A percentile compares a stretch with the other conserved stretches of the same genome.
These are phyloP conservation scores for Cadophora sp. DNA, from an alignment of 2,329 filamentous ascomycete species.

Conservation along the genomic window DNA sequence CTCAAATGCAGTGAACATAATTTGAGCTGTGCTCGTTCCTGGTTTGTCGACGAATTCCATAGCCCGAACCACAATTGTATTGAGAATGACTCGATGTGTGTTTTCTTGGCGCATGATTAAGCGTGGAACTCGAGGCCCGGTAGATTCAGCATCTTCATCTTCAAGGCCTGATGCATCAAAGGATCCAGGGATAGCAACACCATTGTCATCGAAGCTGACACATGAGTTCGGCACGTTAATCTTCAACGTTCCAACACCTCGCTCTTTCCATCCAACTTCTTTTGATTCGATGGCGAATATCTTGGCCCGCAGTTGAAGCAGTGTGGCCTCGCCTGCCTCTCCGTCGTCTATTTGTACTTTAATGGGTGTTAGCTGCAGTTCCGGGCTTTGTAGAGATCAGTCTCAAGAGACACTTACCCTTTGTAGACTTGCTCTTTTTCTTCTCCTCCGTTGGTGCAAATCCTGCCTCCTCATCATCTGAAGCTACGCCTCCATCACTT, in stretches of 20 bases:
- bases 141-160: conserved; percentile 45
- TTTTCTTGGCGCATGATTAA: conserved; percentile 93
- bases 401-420: conserved; percentile 60
- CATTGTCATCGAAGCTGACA: conserved; percentile 61
- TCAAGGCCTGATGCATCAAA: conserved; percentile 64
- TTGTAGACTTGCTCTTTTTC: conserved; percentile 70
- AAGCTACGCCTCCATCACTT: conserved; percentile 50
- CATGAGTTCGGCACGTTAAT: conserved; percentile 74
- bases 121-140: conserved; percentile 60
- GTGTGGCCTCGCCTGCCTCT: conserved; percentile 80
- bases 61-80: conserved; percentile 78
- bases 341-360: conserved; percentile 80
- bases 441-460: conserved; percentile 63
- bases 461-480: conserved; percentile 55
- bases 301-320: conserved; percentile 80
- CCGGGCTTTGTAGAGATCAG: background rate
- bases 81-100: conserved; percentile 84
- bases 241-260: conserved; percentile 83
- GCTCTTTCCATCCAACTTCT: conserved; percentile 81
- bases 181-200: conserved; percentile 55
- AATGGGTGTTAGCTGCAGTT: conserved; percentile 32
- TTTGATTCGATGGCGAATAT: conserved; percentile 77
- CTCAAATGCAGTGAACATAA: conserved; percentile 69
- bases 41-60: conserved; percentile 83
- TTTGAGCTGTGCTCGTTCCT: conserved; percentile 61